phyloP scores from a whole-genome alignment of 495 filamentous ascomycete species.

The Parathielavia appendiculata region DNA sequence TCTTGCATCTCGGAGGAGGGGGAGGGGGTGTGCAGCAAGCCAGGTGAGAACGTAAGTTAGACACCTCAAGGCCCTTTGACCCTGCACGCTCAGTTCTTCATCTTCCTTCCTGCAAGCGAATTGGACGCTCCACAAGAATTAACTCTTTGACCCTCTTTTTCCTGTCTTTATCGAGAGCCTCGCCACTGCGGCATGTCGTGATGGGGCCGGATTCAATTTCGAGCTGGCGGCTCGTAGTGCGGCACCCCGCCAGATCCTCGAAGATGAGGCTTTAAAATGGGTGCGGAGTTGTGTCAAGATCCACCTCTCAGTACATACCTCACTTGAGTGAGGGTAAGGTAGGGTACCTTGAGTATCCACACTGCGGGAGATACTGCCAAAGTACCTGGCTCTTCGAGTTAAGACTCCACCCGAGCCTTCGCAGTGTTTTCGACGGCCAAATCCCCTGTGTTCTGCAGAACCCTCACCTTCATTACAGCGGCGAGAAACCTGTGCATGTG shows the following conservation, averaged over 20 bases:
- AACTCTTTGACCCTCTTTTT: background rate
- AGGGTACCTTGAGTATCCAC: no score
- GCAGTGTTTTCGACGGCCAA: no score
- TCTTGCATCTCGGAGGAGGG: constrained; percentile 10
- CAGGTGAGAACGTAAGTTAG: background rate
- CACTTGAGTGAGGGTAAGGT: no score
- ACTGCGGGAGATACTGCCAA: no score
- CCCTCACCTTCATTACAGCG: no score
- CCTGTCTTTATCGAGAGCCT: background rate
- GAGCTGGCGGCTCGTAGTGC: no score
- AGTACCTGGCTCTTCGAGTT: no score
- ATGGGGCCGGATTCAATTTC: no score
- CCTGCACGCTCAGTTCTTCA: background rate
- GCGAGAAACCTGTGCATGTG: background rate
- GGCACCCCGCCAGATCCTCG: constrained; percentile 13
- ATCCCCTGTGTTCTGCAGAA: no score
- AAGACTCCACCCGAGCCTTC: no score
- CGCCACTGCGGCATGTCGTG: background rate
- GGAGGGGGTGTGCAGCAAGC: constrained; percentile 13
- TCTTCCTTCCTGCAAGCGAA: constrained; percentile 1
- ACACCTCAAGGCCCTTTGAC: constrained; percentile 10
- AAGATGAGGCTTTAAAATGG: constrained; percentile 21
- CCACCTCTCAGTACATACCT: constrained; percentile 17
- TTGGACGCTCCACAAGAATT: background rate
- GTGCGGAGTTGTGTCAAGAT: constrained; percentile 15